phyloP scores from a whole-genome alignment of 2,329 filamentous ascomycete genomes.

The Juglanconis sp. region DNA sequence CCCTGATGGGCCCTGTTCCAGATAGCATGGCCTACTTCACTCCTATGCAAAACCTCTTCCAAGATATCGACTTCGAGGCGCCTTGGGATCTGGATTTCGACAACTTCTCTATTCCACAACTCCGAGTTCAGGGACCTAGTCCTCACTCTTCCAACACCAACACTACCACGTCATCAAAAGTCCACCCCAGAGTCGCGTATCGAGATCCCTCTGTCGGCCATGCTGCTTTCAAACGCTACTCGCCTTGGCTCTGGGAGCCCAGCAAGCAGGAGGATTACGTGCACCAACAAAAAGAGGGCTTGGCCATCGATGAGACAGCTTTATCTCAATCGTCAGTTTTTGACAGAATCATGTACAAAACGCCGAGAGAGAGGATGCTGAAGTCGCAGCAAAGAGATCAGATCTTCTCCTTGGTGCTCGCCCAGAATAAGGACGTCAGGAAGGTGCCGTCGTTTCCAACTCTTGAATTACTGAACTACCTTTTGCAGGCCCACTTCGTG shows the following conservation, averaged over 20 bases:
- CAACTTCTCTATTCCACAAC: conserved; percentile 26
- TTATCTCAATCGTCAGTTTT: conserved; percentile 19
- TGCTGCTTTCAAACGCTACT: conserved; percentile 30
- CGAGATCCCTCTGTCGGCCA: conserved; percentile 28
- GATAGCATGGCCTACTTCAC: conserved; percentile 27
- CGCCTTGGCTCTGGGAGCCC: conserved; percentile 33
- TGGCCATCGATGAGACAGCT: conserved; percentile 23
- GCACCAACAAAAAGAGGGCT: conserved; percentile 22
- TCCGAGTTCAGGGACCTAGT: conserved; percentile 26
- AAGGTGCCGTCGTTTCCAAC: conserved; percentile 27
- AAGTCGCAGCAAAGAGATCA: conserved; percentile 21
- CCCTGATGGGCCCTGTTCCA: conserved; percentile 23
- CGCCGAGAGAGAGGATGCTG: conserved; percentile 22
- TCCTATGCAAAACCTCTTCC: conserved; percentile 26
- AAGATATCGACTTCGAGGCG: conserved; percentile 30
- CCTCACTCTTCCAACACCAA: conserved; percentile 26
- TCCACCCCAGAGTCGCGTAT: conserved; percentile 5
- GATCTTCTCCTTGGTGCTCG: conserved; percentile 26
- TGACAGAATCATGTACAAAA: conserved; percentile 15
- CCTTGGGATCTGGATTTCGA: conserved; percentile 32
- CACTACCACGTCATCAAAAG: conserved; percentile 18
- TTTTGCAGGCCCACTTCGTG: conserved; percentile 26
- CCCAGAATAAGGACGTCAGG: conserved; percentile 21
- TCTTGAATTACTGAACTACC: conserved; percentile 26
- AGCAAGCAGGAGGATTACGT: conserved; percentile 26